These are phyloP conservation scores for Phalaenopsis aphrodite DNA, from an alignment of 106 monocot genomes.

Conservation along the genomic window DNA sequence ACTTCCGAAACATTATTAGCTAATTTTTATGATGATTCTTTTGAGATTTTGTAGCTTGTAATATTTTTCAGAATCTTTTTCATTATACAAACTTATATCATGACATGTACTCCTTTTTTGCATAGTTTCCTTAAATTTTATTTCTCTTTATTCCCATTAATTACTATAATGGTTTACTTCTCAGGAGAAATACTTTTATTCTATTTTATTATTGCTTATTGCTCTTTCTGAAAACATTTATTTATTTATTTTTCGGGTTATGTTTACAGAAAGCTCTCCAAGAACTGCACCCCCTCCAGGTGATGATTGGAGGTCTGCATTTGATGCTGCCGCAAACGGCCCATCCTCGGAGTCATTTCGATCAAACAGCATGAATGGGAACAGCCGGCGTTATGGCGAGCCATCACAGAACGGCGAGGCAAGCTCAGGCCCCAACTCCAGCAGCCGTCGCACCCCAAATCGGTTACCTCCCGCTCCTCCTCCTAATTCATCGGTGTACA, in stretches of 20 bases:
- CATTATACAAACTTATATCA: too few relatives aligned
- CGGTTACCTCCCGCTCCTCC: constrained; percentile 82
- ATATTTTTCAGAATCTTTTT: too few relatives aligned
- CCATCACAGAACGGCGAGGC: constrained; percentile 52
- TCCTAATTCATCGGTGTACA: constrained; percentile 25
- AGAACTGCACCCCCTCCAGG: constrained; percentile 20
- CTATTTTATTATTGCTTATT: neutral
- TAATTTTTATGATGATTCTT: too few relatives aligned
- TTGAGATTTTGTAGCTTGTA: too few relatives aligned
- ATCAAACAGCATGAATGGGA: constrained; percentile 46
- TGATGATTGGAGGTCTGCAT: constrained; percentile 90
- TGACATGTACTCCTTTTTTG: too few relatives aligned
- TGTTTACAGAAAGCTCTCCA: constrained; percentile 52
- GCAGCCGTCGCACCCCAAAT: constrained; percentile 80
- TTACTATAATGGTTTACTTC: too few relatives aligned
- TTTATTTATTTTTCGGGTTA: neutral
- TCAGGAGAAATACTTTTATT: too few relatives aligned
- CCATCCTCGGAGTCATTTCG: constrained; percentile 21
- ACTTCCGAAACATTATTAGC: too few relatives aligned
- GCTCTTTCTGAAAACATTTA: neutral
- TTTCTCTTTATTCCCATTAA: too few relatives aligned
- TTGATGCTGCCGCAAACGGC: constrained; percentile 74
- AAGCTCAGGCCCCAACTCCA: constrained; percentile 40
- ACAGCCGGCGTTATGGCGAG: constrained; percentile 43
- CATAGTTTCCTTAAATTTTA: too few relatives aligned